These are phyloP conservation scores for Porodaedalea pini DNA, from an alignment of 1,284 basidiomycete species.

Conservation along the genomic window DNA sequence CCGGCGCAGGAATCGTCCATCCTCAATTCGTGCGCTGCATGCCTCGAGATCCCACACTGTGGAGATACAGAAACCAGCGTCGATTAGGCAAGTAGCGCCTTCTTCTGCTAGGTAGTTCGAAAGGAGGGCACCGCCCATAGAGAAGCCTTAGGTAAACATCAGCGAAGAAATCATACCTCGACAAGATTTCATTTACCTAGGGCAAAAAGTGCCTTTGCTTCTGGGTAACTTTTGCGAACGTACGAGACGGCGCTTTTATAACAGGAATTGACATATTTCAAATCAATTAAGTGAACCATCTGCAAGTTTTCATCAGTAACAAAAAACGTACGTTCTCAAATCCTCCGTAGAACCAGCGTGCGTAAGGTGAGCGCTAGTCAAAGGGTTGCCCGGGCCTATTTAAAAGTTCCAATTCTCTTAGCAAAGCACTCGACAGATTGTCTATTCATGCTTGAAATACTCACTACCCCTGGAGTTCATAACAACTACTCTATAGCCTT, in stretches of 20 bases:
- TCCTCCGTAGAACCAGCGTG: conserved; percentile 8
- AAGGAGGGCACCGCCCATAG: conserved; percentile 12
- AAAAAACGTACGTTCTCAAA: conserved; percentile 2
- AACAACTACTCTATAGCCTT: conserved; percentile 1
- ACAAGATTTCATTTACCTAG: neutral
- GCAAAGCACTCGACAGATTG: neutral
- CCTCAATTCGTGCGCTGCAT: neutral
- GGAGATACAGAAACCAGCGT: conserved; percentile 11
- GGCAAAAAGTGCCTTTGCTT: conserved; percentile 1
- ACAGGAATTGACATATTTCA: too few relatives aligned
- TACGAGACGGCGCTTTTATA: conserved; percentile 5
- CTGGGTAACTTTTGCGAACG: conserved; percentile 5
- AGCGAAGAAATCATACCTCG: neutral
- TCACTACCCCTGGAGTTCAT: conserved; percentile 7
- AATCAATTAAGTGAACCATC: too few relatives aligned
- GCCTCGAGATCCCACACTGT: conserved; percentile 12
- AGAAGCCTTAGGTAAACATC: neutral
- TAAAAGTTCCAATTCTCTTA: neutral
- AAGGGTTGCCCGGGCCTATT: neutral
- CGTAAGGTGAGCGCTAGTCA: conserved; percentile 6
- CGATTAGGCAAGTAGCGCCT: conserved; percentile 3
- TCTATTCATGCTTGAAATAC: neutral
- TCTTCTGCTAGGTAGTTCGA: conserved; percentile 13
- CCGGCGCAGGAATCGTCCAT: neutral
- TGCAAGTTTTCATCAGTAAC: neutral